A percentile compares a stretch with the other conserved stretches of the same genome.
Evolutionary conservation across 2,329 filamentous ascomycete species (phyloP).

Genomic region (Volutella citrinella): DNA sequence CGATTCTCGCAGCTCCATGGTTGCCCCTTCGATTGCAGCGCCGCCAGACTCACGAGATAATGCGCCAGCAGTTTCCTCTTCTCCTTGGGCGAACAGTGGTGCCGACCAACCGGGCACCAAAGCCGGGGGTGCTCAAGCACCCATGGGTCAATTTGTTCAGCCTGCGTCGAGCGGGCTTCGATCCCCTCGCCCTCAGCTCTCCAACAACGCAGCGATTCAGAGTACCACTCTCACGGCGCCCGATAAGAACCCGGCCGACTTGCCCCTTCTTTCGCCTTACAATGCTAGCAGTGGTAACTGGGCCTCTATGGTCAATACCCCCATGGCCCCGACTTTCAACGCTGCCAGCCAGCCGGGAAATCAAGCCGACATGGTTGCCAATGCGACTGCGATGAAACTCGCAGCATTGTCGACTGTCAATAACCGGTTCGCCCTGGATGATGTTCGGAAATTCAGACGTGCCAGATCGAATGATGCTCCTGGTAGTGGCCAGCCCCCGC

Average conservation of each 20-base stretch:
- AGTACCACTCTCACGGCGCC: conserved; percentile 73
- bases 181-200: conserved; percentile 71
- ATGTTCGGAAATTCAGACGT: conserved; percentile 93
- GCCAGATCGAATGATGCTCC: conserved; percentile 83
- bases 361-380: conserved; percentile 97
- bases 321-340: conserved; percentile 86
- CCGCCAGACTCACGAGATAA: conserved; percentile 36
- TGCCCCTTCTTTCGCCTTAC: conserved; percentile 84
- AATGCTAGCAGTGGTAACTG: conserved; percentile 82
- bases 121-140: conserved; percentile 71
- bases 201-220: conserved; percentile 70
- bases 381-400: conserved; percentile 98
- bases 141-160: conserved; percentile 95
- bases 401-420: conserved; percentile 96
- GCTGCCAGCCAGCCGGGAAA: conserved; percentile 49
- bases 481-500: conserved; percentile 55
- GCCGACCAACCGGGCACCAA: conserved; percentile 60
- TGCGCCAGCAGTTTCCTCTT: conserved; percentile 40
- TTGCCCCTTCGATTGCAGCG: conserved; percentile 70
- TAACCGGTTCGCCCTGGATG: conserved; percentile 94
- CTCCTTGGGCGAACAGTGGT: conserved; percentile 70
- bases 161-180: conserved; percentile 71
- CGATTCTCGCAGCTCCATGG: conserved; percentile 72
- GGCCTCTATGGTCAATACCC: conserved; percentile 98
- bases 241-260: conserved; percentile 65